Evolutionary conservation across 2,329 filamentous ascomycete genomes (phyloP), one percentile per base, ranked within the genome.

Genomic region (Teratosphaeria pseudoeucalypti): DNA sequence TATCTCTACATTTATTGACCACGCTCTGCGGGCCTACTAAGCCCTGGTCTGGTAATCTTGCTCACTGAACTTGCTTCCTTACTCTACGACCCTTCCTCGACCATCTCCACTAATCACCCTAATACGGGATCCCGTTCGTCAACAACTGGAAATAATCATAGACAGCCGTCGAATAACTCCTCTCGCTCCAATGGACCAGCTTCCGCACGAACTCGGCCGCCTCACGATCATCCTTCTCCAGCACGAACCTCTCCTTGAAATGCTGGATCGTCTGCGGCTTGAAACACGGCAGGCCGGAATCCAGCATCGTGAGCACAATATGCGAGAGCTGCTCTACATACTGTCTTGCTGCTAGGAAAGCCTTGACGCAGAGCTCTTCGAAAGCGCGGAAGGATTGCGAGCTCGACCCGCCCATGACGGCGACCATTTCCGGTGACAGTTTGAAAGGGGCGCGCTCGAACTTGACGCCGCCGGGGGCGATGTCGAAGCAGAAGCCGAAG

Each of bases 391-490:
- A 99, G 14, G 90, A 81, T 74, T 97, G 92, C 57, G 92, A 89
- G 2, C 85, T 87, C 58, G 73, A 69, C 55, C 92, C 92, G 57
- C 94, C 92, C 92, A 99, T 97, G 67, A 99, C 94, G n/a, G 92
- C 90, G 61, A 99, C 83, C 95, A 99, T 99, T 73, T 99, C 94
- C 7, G 85, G 83, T 0, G 94, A 99, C 58, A 99, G 84, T 77
- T 99, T 99, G 82, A 99, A 99, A 0, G 94, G 94, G 0, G 94
- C 94, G 27, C 94, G 88, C 79, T 99, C 94, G 71, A 99, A 99
- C 67, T 92, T 92, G 70, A 99, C 91, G 61, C 95, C 94, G 55
- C 94, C 94, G 0, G 94, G 94, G 1, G 92, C 94, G 67, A 99
- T 97, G 71, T 99, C 95, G 76, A 99, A 99, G 77, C 92, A 97